Conservation (phyloP, 129 eudicot species). For the Smallanthus sonchifolius region DNA sequence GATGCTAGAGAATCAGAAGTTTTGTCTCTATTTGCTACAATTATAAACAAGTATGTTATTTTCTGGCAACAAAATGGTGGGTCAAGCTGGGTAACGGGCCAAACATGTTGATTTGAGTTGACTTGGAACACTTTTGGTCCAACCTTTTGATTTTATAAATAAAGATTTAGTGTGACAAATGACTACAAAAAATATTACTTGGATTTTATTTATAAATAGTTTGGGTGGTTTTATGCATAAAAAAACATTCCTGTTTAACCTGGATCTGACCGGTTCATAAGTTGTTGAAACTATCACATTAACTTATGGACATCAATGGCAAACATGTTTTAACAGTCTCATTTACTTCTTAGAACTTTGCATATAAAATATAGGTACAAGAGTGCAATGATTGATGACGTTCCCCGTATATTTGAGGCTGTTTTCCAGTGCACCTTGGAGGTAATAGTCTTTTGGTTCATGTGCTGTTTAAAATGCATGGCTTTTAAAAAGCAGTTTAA, state of each 20-base stretch:
- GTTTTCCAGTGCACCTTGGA: conserved; percentile 89
- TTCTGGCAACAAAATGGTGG: not conserved
- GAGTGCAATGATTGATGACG: conserved; percentile 89
- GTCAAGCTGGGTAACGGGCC: not conserved
- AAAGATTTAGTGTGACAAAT: not conserved
- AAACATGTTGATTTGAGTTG: not conserved
- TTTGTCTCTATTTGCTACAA: conserved; percentile 89
- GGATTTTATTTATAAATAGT: not conserved
- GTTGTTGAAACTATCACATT: not conserved
- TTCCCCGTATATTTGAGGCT: conserved; percentile 94
- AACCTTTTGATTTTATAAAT: not conserved
- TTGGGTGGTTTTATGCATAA: not conserved
- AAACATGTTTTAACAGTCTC: not conserved
- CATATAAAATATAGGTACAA: conserved; percentile 55
- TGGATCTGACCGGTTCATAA: not conserved
- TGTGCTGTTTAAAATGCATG: not conserved
- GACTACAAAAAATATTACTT: not conserved
- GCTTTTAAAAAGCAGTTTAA: not conserved
- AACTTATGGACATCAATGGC: not conserved
- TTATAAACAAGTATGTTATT: conserved; percentile 75
- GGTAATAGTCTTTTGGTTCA: conserved; percentile 39
- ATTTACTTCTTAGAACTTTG: not conserved
- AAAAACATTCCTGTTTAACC: not conserved
- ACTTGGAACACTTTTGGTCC: not conserved
- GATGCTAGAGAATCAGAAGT: conserved; percentile 99